phyloP scores from a whole-genome alignment of 352 stramenopile species.

The Phytopythium montanum region DNA sequence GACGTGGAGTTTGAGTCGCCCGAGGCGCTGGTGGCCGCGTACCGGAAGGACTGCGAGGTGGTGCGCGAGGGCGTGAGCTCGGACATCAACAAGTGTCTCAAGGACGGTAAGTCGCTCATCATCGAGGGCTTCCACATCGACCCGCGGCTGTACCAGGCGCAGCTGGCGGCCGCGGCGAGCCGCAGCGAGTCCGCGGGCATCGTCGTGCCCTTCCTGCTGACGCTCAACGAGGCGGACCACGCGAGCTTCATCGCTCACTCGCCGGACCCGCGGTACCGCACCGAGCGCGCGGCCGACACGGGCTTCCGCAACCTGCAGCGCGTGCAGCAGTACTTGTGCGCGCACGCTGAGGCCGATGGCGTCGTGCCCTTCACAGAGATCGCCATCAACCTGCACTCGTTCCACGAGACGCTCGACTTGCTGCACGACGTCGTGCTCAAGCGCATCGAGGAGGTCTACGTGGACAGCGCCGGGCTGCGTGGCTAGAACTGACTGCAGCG shows the following conservation, averaged over 20 bases:
- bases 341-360: constrained; percentile 35
- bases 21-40: constrained; percentile 58
- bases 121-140: constrained; percentile 87
- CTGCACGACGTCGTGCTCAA: constrained; percentile 85
- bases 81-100: constrained; percentile 87
- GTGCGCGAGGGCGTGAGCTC: constrained; percentile 80
- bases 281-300: constrained; percentile 34
- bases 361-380: constrained; percentile 74
- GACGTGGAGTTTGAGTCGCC: constrained; percentile 56
- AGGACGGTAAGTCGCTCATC: constrained; percentile 88
- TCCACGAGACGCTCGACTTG: constrained; percentile 80
- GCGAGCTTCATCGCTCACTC: constrained; percentile 78
- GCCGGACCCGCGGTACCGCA: constrained; percentile 79
- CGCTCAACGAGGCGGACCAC: constrained; percentile 62
- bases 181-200: constrained; percentile 54
- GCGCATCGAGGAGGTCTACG: constrained; percentile 78
- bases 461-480: constrained; percentile 14
- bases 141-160: constrained; percentile 79
- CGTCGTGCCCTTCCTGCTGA: constrained; percentile 76
- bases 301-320: constrained; percentile 76
- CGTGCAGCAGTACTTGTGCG: constrained; percentile 72
- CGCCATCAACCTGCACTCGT: constrained; percentile 81
- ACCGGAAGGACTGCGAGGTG: constrained; percentile 75
- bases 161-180: constrained; percentile 34
- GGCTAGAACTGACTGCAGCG: too few species aligned